phyloP scores from a whole-genome alignment of 2,329 filamentous ascomycete species.

The Talaromyces islandicus region DNA sequence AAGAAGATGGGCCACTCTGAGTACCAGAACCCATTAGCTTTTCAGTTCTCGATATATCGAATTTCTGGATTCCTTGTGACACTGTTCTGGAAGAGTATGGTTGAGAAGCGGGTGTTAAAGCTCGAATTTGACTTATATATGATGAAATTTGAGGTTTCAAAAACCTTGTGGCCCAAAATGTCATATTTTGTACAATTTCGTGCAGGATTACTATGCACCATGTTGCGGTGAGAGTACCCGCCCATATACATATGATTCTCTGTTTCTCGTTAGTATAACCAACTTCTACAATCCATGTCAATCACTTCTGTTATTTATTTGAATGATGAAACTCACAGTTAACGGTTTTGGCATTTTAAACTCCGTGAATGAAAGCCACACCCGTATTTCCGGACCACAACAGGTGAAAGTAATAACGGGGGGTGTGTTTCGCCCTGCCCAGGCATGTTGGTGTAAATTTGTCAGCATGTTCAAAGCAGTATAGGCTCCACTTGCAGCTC shows the following conservation, averaged over 20 bases:
- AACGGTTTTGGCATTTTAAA: not conserved
- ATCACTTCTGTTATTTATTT: not conserved
- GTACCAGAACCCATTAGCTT: not conserved
- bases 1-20: not conserved
- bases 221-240: slow-evolving; percentile 1
- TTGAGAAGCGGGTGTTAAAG: not conserved
- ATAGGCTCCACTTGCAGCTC: not conserved
- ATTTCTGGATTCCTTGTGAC: not conserved
- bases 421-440: not conserved
- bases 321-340: not conserved
- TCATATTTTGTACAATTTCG: slow-evolving; percentile 4
- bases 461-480: not conserved
- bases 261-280: not conserved
- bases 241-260: slow-evolving; percentile 2
- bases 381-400: slow-evolving; percentile 1
- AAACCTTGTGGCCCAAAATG: slow-evolving; percentile 6
- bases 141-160: slow-evolving; percentile 1
- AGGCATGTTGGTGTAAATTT: not conserved
- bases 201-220: not conserved
- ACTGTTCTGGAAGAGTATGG: not conserved
- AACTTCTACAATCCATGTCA: not conserved
- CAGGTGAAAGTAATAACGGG: slow-evolving; percentile 1
- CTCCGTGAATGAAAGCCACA: slow-evolving; percentile 1
- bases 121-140: not conserved
- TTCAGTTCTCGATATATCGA: not conserved